phyloP scores from a whole-genome alignment of 2,329 filamentous ascomycete species.

The Aaosphaeria pasadenensis region DNA sequence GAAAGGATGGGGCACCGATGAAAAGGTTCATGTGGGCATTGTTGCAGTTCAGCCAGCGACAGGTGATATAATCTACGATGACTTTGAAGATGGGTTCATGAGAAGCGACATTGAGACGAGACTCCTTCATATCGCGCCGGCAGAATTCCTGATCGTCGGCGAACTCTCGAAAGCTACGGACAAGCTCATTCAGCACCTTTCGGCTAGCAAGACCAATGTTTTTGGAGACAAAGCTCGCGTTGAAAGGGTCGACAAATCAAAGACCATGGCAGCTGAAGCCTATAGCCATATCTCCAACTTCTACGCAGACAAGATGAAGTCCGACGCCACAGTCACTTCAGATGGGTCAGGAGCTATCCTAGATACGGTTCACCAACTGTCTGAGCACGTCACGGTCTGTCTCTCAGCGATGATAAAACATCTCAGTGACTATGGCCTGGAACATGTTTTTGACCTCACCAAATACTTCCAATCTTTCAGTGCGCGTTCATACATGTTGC shows the following conservation, averaged over 20 bases:
- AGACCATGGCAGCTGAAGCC: conserved; percentile 79
- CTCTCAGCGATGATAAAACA: conserved; percentile 96
- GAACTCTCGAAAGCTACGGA: conserved; percentile 87
- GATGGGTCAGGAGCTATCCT: conserved; percentile 59
- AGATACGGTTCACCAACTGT: conserved; percentile 80
- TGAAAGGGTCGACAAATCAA: conserved; percentile 71
- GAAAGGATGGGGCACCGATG: conserved; percentile 80
- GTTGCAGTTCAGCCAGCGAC: conserved; percentile 94
- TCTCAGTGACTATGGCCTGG: conserved; percentile 83
- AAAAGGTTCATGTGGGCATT: conserved; percentile 88
- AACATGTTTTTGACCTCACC: conserved; percentile 93
- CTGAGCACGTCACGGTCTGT: conserved; percentile 84
- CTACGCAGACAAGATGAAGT: conserved; percentile 81
- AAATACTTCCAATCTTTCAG: conserved; percentile 98
- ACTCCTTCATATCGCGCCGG: conserved; percentile 91
- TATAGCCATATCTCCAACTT: conserved; percentile 89
- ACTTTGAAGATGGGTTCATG: conserved; percentile 98
- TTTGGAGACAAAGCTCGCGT: conserved; percentile 89
- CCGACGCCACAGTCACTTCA: conserved; percentile 25
- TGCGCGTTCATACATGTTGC: conserved; percentile 87
- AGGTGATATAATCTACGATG: conserved; percentile 92
- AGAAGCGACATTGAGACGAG: conserved; percentile 91
- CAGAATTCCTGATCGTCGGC: conserved; percentile 91
- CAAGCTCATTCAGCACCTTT: conserved; percentile 86
- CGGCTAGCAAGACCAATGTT: conserved; percentile 82